A percentile compares a stretch with the other conserved stretches of the same genome.
Evolutionary conservation across 768 basidiomycete species (phyloP).

Genomic region (Lepiota venenata): DNA sequence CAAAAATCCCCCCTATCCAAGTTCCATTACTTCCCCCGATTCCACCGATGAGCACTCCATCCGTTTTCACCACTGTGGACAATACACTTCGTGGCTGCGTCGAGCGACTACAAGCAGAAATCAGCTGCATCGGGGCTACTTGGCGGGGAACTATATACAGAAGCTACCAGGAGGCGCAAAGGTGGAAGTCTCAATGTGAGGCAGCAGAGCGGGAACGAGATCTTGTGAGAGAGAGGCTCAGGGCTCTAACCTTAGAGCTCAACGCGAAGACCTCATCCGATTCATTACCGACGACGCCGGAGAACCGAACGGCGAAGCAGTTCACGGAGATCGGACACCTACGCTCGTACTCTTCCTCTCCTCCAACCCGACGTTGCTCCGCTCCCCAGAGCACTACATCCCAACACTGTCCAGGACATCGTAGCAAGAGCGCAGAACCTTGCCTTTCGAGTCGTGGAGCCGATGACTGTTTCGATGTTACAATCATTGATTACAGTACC

Average conservation of each 20-base stretch:
- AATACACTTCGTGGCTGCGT: background rate
- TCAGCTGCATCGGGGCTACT: background rate
- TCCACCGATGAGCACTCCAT: background rate
- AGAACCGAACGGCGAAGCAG: background rate
- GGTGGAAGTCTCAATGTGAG: background rate
- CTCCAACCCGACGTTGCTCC: background rate
- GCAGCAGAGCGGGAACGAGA: background rate
- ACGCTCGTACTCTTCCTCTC: background rate
- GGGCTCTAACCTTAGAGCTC: background rate
- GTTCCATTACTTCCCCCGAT: background rate
- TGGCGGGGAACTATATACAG: background rate
- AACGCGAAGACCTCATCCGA: background rate
- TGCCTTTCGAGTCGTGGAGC: background rate
- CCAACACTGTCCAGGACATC: background rate
- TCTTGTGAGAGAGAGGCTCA: background rate
- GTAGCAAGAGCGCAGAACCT: constrained; percentile 6
- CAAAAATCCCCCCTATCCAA: background rate
- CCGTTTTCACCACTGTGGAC: background rate
- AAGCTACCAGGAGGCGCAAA: background rate
- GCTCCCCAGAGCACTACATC: background rate
- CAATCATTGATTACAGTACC: background rate
- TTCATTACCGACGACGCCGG: background rate
- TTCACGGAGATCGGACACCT: constrained; percentile 1
- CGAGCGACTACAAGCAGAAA: background rate
- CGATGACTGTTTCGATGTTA: constrained; percentile 5